Percentiles rank a stretch among this genome's conserved stretches.
Conservation (phyloP, 169 alveolate species). For the Plasmodium malariae region DNA sequence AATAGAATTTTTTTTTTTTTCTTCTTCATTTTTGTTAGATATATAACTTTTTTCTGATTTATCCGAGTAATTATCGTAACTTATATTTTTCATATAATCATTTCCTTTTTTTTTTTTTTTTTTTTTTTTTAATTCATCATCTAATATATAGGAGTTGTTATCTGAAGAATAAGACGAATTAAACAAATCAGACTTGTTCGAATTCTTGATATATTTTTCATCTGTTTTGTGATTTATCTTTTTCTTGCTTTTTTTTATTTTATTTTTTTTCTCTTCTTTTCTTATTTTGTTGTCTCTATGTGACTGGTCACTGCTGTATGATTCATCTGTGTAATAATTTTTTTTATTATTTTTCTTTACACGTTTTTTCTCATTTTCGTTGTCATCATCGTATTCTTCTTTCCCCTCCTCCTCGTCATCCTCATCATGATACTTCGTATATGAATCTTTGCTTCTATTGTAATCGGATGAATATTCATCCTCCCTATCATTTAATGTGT, state of each 20-base stretch:
- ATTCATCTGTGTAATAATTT: constrained; percentile 47
- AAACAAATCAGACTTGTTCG: constrained; percentile 29
- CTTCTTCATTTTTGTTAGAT: constrained; percentile 74
- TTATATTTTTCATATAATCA: constrained; percentile 11
- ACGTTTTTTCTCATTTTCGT: background rate
- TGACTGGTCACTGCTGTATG: background rate
- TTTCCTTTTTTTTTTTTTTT: constrained; percentile 6
- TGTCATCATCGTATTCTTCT: background rate
- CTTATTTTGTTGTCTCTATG: background rate
- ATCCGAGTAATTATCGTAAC: constrained; percentile 38
- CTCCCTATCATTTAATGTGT: no score
- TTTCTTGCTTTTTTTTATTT: constrained; percentile 15
- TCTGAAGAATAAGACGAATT: constrained; percentile 29
- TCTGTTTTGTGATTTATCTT: constrained; percentile 7
- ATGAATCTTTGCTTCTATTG: background rate
- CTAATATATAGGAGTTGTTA: constrained; percentile 14
- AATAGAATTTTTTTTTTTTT: constrained; percentile 45
- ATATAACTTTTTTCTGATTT: constrained; percentile 58
- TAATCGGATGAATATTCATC: constrained; percentile 4
- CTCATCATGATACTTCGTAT: constrained; percentile 1
- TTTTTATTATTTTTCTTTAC: constrained; percentile 11
- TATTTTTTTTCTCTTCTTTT: constrained; percentile 20
- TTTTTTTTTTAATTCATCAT: constrained; percentile 11
- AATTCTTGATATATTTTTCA: background rate
- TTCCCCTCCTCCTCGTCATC: background rate